A percentile compares a stretch with the other conserved stretches of the same genome.
These are phyloP conservation scores for Yamadazyma friedrichii DNA, from an alignment of 1,139 yeast genomes.

Conservation along the genomic window DNA sequence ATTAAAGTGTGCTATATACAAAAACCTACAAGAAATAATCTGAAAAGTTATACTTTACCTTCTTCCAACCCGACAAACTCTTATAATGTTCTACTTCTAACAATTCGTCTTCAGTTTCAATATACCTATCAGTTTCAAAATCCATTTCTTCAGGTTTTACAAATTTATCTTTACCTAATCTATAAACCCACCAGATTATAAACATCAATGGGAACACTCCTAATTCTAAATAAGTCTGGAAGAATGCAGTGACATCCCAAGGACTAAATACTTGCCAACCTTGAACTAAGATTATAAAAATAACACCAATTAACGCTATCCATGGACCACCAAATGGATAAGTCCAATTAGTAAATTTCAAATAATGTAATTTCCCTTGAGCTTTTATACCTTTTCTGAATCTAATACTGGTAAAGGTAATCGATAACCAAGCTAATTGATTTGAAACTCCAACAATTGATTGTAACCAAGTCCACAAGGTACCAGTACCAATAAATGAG, in stretches of 20 bases:
- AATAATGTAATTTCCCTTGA: conserved; percentile 36
- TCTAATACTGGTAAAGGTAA: conserved; percentile 38
- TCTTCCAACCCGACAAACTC: conserved; percentile 46
- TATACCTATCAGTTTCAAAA: conserved; percentile 58
- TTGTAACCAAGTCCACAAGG: conserved; percentile 46
- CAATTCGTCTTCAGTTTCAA: conserved; percentile 49
- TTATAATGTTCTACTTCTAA: conserved; percentile 37
- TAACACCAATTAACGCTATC: conserved; percentile 34
- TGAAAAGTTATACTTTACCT: conserved; percentile 31
- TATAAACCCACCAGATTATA: conserved; percentile 44
- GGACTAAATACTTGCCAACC: conserved; percentile 59
- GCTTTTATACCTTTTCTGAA: conserved; percentile 37
- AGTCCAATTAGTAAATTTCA: conserved; percentile 40
- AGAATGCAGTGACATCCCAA: conserved; percentile 31
- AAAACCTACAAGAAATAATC: conserved; percentile 24
- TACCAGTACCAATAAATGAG: conserved; percentile 43
- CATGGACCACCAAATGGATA: conserved; percentile 46
- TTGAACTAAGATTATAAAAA: conserved; percentile 38
- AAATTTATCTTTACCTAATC: conserved; percentile 35
- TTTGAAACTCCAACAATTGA: conserved; percentile 44
- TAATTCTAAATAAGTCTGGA: conserved; percentile 38
- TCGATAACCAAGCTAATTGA: conserved; percentile 43
- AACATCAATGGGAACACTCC: conserved; percentile 38
- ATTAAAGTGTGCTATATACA: too few relatives aligned
- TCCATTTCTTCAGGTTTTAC: conserved; percentile 57